Base-by-base conservation (phyloP, 805 yeast genomes). In the Vanderwaltozyma tropicalis region DNA sequence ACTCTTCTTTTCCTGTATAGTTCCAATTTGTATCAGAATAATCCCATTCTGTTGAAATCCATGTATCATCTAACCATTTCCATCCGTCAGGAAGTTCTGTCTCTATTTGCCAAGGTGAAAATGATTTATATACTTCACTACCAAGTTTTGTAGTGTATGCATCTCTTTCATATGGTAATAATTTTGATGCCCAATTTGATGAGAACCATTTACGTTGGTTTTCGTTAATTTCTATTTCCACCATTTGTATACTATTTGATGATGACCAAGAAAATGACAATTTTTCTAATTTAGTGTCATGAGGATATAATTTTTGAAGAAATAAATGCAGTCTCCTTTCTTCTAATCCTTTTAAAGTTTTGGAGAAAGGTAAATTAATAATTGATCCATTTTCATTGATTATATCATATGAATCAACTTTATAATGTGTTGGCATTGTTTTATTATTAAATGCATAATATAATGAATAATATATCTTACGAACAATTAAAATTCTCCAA, bases 121-220 rank as follows among this genome's bases (percentile, higher is more conserved):
- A 30, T 13, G 29, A 6, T 12, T 19, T n/a, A 18, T 29, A 21
- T 10, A 7, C 11, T 14, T 20, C 29, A 5, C 28, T 22, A 16
- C 32, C 37, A 3, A 40, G 18, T n/a, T 32, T 29, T 18, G 49
- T 41, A n/a, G 46, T 42, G 29, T 37, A 48, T 16, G 40, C 30
- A 2, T 43, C 31, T 20, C 50, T 44, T 39, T 58, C 63, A 36
- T 49, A 55, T 8, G 54, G 41, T 18, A 56, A 39, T 25, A 54
- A 31, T 28, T 41, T 35, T 4, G 41, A 32, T 14, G 39, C 38
- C 61, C 61, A 57, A 28, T 41, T 43, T 26, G 37, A 37, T n/a
- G 38, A 29, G 12, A 36, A 18, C 61, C 61, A 56, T 40, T 55
- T 56, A 27, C 63, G 44, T 36, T 58, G 53, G 38, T 53, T 56